Evolutionary conservation across 495 filamentous ascomycete species (phyloP).

Genomic region (Polyplosphaeria fusca): DNA sequence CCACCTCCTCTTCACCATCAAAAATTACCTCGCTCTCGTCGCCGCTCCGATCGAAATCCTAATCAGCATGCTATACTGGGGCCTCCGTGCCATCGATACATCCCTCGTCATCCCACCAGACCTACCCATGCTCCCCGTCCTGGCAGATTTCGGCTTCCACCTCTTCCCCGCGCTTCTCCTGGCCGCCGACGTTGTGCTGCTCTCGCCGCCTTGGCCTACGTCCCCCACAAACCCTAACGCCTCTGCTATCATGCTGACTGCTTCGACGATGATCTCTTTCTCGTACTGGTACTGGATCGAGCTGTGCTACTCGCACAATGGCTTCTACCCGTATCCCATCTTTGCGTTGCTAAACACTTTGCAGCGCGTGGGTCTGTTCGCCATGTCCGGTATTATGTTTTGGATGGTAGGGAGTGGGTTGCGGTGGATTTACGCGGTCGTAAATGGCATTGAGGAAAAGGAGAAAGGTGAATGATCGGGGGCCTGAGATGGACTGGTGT

Average conservation of each 20-base stretch:
- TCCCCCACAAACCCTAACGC: conserved; percentile 48
- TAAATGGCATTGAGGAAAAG: conserved; percentile 58
- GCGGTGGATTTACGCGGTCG: conserved; percentile 61
- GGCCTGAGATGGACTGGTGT: neutral
- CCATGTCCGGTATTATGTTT: conserved; percentile 67
- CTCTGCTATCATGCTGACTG: conserved; percentile 50
- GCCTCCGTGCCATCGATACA: conserved; percentile 65
- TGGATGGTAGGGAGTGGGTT: conserved; percentile 62
- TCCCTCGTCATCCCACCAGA: conserved; percentile 45
- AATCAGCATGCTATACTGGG: conserved; percentile 84
- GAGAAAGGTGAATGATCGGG: conserved; percentile 1
- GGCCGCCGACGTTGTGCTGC: conserved; percentile 65
- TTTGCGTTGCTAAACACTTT: conserved; percentile 61
- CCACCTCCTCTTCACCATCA: conserved; percentile 60
- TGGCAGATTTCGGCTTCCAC: conserved; percentile 73
- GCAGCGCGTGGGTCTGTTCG: conserved; percentile 67
- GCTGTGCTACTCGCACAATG: conserved; percentile 69
- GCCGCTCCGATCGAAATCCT: conserved; percentile 76
- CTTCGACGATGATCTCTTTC: conserved; percentile 65
- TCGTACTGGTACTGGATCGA: conserved; percentile 90
- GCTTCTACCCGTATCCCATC: conserved; percentile 88
- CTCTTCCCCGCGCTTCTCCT: conserved; percentile 71
- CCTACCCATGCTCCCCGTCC: conserved; percentile 31
- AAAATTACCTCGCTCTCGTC: conserved; percentile 70
- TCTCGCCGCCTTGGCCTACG: conserved; percentile 75